Evolutionary conservation across 192 early-diverging fungal genomes (phyloP).

Genomic region (Entophlyctis luteolus): DNA sequence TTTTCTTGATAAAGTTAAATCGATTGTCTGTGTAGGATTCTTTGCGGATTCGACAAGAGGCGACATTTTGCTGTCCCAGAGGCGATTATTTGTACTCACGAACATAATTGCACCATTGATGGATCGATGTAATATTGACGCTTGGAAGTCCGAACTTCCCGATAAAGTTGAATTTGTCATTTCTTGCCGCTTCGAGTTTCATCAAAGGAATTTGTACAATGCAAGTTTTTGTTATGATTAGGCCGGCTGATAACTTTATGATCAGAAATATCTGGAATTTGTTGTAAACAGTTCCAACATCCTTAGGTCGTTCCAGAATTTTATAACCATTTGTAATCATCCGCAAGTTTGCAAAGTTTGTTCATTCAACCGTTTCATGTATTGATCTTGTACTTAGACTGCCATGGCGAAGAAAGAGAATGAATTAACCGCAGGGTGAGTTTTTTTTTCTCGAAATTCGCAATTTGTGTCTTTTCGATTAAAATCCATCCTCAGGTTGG

Average conservation of each 20-base stretch:
- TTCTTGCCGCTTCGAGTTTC: slow-evolving; percentile 50
- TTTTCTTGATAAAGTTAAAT: background rate
- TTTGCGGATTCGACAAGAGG: slow-evolving; percentile 11
- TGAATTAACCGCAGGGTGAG: no score
- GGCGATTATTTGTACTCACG: slow-evolving; percentile 15
- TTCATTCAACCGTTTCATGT: background rate
- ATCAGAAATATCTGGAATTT: background rate
- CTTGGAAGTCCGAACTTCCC: slow-evolving; percentile 51
- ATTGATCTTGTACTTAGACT: no score
- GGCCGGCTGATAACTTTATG: background rate
- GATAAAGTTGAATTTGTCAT: slow-evolving; percentile 71
- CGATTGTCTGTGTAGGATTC: background rate
- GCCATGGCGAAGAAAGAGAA: no score
- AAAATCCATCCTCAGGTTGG: no score
- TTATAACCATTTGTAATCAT: background rate
- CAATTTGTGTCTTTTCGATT: no score
- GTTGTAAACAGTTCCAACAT: background rate
- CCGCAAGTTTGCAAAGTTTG: background rate
- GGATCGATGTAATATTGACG: background rate
- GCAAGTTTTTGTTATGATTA: slow-evolving; percentile 23
- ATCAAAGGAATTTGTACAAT: slow-evolving; percentile 59
- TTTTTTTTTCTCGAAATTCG: no score
- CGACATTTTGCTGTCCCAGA: slow-evolving; percentile 2
- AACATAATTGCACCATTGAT: slow-evolving; percentile 12
- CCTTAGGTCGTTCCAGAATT: background rate